Conservation (phyloP, 768 basidiomycete species). For the Tricholoma flavovirens region DNA sequence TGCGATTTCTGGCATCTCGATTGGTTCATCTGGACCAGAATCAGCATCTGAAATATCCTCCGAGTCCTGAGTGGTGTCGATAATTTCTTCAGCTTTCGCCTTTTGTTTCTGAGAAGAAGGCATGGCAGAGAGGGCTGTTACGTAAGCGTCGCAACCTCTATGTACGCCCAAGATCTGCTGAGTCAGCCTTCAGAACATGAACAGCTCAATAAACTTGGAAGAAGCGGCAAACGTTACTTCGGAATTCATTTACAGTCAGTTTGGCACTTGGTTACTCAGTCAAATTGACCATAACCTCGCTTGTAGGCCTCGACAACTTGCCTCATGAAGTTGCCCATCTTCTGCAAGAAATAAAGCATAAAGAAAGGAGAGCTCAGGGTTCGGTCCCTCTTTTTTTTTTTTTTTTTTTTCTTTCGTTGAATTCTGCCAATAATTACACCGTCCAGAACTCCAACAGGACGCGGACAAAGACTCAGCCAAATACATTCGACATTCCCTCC, state of each 20-base stretch:
- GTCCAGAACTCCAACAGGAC: slow-evolving; percentile 42
- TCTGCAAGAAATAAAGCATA: slow-evolving; percentile 45
- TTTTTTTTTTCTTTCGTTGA: neutral
- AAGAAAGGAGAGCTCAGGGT: slow-evolving; percentile 42
- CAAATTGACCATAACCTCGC: neutral
- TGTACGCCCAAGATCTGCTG: slow-evolving; percentile 1
- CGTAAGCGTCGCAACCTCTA: no score
- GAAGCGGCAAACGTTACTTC: slow-evolving; percentile 49
- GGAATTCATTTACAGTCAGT: slow-evolving; percentile 52
- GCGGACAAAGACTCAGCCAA: slow-evolving; percentile 43
- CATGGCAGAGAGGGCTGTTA: slow-evolving; percentile 14
- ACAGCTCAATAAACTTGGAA: slow-evolving; percentile 34
- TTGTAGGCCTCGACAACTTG: slow-evolving; percentile 46
- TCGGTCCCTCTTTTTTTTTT: slow-evolving; percentile 6
- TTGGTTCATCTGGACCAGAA: slow-evolving; percentile 21
- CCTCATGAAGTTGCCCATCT: slow-evolving; percentile 48
- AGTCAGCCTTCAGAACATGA: slow-evolving; percentile 19
- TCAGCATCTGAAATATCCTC: slow-evolving; percentile 21
- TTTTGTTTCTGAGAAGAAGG: slow-evolving; percentile 37
- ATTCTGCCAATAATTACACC: slow-evolving; percentile 1
- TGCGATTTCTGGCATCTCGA: slow-evolving; percentile 10
- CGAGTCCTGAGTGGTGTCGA: slow-evolving; percentile 30
- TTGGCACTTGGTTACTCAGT: neutral
- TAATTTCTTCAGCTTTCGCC: slow-evolving; percentile 35
- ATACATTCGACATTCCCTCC: slow-evolving; percentile 45